phyloP scores from a whole-genome alignment of 2,329 filamentous ascomycete species.

The Penicillium sp. region DNA sequence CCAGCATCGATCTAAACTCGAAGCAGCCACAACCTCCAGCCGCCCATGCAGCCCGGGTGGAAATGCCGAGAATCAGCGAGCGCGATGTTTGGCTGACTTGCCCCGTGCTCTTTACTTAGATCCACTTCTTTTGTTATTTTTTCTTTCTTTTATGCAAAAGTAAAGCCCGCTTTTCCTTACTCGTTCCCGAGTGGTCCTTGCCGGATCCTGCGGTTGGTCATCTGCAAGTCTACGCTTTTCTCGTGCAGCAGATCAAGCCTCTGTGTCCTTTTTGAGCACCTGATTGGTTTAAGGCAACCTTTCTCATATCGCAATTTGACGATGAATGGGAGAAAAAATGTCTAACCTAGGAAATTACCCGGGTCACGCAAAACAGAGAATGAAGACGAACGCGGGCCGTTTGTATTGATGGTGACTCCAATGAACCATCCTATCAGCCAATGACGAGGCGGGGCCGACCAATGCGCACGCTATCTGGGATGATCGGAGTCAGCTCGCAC shows the following conservation, averaged over 20 bases:
- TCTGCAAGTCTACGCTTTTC: neutral
- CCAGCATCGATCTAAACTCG: neutral
- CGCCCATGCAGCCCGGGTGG: conserved; percentile 22
- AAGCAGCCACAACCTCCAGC: neutral
- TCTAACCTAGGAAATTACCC: neutral
- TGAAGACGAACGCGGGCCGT: conserved; percentile 8
- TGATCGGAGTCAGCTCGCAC: conserved; percentile 24
- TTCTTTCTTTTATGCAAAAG: conserved; percentile 1
- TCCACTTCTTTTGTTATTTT: conserved; percentile 15
- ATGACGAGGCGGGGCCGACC: neutral
- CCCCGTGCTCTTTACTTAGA: conserved; percentile 19
- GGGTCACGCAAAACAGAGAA: neutral
- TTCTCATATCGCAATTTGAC: conserved; percentile 1
- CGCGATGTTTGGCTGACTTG: conserved; percentile 11
- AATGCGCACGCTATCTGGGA: conserved; percentile 17
- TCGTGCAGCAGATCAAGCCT: conserved; percentile 4
- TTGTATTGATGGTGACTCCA: conserved; percentile 9
- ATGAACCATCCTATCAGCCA: conserved; percentile 8
- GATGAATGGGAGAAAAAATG: neutral
- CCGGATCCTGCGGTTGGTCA: conserved; percentile 1
- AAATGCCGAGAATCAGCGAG: conserved; percentile 19
- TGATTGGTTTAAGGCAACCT: neutral
- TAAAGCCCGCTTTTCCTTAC: neutral
- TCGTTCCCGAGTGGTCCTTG: neutral
- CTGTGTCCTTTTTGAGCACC: neutral